These are phyloP conservation scores for Volvox africanus DNA, from an alignment of 139 green algal genomes.

Conservation along the genomic window DNA sequence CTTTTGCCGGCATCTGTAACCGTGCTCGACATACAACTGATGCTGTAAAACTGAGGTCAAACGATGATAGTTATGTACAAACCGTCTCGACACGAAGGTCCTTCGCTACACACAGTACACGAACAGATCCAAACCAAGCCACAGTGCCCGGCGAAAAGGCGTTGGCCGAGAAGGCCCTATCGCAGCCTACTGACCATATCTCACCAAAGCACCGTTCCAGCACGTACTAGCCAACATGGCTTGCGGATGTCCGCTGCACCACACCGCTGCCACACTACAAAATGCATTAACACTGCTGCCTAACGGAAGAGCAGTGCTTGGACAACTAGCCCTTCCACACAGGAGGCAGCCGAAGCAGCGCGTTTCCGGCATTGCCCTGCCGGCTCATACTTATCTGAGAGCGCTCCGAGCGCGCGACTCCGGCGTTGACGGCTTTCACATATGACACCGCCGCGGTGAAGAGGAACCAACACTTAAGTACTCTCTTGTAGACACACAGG, in stretches of 20 bases:
- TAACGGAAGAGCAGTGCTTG: background rate
- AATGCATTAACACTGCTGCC: conserved; percentile 26
- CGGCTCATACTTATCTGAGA: background rate
- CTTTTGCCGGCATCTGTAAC: background rate
- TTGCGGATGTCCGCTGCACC: conserved; percentile 16
- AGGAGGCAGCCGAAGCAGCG: background rate
- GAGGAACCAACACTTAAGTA: background rate
- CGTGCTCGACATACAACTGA: conserved; percentile 24
- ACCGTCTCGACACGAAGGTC: background rate
- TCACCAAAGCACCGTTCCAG: background rate
- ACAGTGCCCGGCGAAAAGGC: background rate
- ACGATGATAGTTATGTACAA: conserved; percentile 16
- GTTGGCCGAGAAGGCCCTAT: conserved; percentile 6
- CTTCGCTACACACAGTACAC: conserved; percentile 10
- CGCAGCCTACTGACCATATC: conserved; percentile 11
- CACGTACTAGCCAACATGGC: conserved; percentile 11
- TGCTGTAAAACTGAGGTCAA: conserved; percentile 24
- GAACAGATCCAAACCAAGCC: conserved; percentile 28
- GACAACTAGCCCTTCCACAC: background rate
- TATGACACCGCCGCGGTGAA: background rate
- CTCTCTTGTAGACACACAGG: background rate
- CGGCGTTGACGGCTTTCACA: background rate
- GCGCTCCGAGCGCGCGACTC: background rate
- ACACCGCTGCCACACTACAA: conserved; percentile 13
- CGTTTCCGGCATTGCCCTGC: background rate